A percentile compares a stretch with the other conserved stretches of the same genome.
Evolutionary conservation across 352 stramenopile species (phyloP).

Genomic region (Pythium dissimile): DNA sequence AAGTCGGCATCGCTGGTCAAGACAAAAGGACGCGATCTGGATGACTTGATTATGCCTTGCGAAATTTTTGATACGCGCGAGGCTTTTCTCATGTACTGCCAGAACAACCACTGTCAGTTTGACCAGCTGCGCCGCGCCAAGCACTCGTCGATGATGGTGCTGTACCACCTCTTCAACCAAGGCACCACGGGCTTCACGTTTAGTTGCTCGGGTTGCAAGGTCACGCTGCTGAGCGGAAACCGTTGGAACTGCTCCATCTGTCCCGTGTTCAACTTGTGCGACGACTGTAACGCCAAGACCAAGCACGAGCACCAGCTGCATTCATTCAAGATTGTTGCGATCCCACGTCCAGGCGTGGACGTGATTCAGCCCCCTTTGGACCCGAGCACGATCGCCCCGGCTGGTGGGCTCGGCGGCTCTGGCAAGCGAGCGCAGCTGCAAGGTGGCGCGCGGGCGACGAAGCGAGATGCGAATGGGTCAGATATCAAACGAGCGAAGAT

Average conservation of each 20-base stretch:
- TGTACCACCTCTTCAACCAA: slow-evolving; percentile 87
- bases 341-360: slow-evolving; percentile 63
- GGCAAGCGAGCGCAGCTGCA: slow-evolving; percentile 30
- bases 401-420: slow-evolving; percentile 10
- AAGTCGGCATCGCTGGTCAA: slow-evolving; percentile 36
- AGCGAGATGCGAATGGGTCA: slow-evolving; percentile 23
- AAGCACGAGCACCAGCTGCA: slow-evolving; percentile 92
- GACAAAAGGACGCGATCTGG: slow-evolving; percentile 47
- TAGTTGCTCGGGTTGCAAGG: slow-evolving; percentile 93
- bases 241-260: slow-evolving; percentile 96
- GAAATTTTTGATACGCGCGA: slow-evolving; percentile 95
- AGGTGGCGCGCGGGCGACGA: slow-evolving; percentile 23
- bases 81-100: slow-evolving; percentile 87
- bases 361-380: slow-evolving; percentile 23
- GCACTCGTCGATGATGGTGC: slow-evolving; percentile 89
- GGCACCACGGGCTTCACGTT: slow-evolving; percentile 96
- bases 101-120: slow-evolving; percentile 90
- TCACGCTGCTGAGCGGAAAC: slow-evolving; percentile 93
- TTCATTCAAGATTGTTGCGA: slow-evolving; percentile 91
- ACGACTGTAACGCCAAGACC: slow-evolving; percentile 91
- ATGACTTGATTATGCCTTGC: slow-evolving; percentile 95
- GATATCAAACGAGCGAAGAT: slow-evolving; percentile 28
- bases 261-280: slow-evolving; percentile 95
- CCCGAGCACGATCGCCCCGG: slow-evolving; percentile 19
- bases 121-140: slow-evolving; percentile 86